phyloP scores from a whole-genome alignment of 805 yeast genomes.

The Saturnispora mendoncae region DNA sequence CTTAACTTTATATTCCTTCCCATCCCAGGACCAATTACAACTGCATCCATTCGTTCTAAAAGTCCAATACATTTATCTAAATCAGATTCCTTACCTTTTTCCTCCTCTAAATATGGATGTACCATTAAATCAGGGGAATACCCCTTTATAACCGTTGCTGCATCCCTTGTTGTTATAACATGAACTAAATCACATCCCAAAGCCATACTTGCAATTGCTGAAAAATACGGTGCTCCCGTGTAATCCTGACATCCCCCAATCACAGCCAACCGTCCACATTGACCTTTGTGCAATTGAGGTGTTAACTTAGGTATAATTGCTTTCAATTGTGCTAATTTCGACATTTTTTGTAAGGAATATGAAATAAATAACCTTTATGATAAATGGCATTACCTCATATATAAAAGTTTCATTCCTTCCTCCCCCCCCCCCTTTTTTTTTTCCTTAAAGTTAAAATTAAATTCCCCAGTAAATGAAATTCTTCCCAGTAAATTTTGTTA shows the following conservation, averaged over 20 bases:
- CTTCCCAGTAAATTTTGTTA: too few relatives aligned
- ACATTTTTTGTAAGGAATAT: background rate
- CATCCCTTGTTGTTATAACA: constrained; percentile 72
- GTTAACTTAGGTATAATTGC: constrained; percentile 58
- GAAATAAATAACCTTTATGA: too few relatives aligned
- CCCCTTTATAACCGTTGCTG: constrained; percentile 72
- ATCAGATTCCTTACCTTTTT: constrained; percentile 24
- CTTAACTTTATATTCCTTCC: constrained; percentile 75
- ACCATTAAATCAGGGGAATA: constrained; percentile 95
- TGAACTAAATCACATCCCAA: constrained; percentile 88
- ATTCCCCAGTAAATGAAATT: too few relatives aligned
- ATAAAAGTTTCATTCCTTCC: too few relatives aligned
- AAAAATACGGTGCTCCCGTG: constrained; percentile 93
- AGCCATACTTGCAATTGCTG: constrained; percentile 75
- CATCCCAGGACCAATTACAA: constrained; percentile 89
- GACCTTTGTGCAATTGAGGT: constrained; percentile 78
- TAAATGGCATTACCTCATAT: too few relatives aligned
- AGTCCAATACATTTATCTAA: constrained; percentile 46
- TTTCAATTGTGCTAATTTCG: background rate
- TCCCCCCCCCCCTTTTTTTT: too few relatives aligned
- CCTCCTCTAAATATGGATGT: constrained; percentile 73
- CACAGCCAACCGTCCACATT: constrained; percentile 74
- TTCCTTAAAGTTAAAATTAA: too few relatives aligned
- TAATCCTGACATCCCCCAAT: constrained; percentile 94
- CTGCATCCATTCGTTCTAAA: constrained; percentile 62